Conservation (phyloP, 441 rosid species). For the Bruguiera hainesii region DNA sequence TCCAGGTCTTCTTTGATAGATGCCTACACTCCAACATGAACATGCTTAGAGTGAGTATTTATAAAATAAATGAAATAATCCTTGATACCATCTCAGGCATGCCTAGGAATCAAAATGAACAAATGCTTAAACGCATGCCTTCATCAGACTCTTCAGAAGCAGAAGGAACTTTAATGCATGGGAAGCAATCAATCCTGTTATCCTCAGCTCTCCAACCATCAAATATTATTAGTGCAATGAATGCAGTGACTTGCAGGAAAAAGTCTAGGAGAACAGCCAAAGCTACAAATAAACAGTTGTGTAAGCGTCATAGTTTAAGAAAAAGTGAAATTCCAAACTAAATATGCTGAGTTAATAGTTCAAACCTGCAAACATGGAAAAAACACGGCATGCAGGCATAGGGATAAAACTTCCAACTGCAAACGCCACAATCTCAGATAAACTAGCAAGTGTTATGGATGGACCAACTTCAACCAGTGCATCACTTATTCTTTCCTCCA, state of each 20-base stretch:
- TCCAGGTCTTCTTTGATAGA: slow-evolving; percentile 51
- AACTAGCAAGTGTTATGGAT: slow-evolving; percentile 87
- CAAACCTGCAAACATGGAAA: slow-evolving; percentile 92
- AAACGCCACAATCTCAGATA: slow-evolving; percentile 79
- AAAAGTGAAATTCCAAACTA: not conserved
- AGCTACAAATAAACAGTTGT: slow-evolving; percentile 43
- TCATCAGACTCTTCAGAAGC: slow-evolving; percentile 43
- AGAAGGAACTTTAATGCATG: slow-evolving; percentile 55
- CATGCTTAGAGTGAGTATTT: slow-evolving; percentile 11
- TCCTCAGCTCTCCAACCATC: slow-evolving; percentile 70
- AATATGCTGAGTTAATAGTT: not conserved
- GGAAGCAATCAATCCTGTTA: slow-evolving; percentile 79
- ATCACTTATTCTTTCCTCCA: slow-evolving; percentile 67
- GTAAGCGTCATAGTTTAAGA: not conserved
- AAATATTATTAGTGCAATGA: slow-evolving; percentile 76
- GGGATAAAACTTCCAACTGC: slow-evolving; percentile 84
- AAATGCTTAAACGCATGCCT: slow-evolving; percentile 33
- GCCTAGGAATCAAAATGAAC: not conserved
- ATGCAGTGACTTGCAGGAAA: slow-evolving; percentile 84
- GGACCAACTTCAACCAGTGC: slow-evolving; percentile 96
- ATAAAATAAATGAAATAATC: slow-evolving; percentile 2
- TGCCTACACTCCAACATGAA: slow-evolving; percentile 40
- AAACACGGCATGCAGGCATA: slow-evolving; percentile 91
- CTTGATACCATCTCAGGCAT: not conserved
- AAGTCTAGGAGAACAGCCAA: slow-evolving; percentile 85